These are phyloP conservation scores for Bauhinia variegata DNA, from an alignment of 306 rosid genomes.

Conservation along the genomic window DNA sequence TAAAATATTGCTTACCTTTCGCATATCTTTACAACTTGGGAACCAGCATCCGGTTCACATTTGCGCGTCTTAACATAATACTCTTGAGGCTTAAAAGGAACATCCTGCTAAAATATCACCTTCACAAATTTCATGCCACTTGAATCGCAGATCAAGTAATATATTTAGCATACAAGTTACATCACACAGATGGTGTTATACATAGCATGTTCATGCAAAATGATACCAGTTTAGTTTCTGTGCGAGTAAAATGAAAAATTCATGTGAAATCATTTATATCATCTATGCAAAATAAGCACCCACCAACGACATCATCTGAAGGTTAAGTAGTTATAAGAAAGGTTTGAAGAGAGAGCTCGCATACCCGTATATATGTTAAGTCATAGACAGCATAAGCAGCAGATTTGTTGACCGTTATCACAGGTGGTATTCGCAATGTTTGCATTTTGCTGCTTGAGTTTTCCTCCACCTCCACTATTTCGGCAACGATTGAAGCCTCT, in stretches of 20 bases:
- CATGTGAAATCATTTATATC: neutral
- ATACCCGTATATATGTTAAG: constrained; percentile 73
- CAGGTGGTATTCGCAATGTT: too few relatives aligned
- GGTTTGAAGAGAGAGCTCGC: constrained; percentile 2
- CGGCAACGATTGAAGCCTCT: constrained; percentile 84
- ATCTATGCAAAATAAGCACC: neutral
- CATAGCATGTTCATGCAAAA: neutral
- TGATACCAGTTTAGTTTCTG: too few relatives aligned
- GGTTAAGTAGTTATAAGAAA: neutral
- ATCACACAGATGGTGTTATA: too few relatives aligned
- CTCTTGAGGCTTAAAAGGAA: constrained; percentile 83
- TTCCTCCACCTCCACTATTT: constrained; percentile 87
- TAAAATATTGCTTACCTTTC: constrained; percentile 60
- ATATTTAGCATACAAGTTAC: too few relatives aligned
- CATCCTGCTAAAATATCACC: constrained; percentile 58
- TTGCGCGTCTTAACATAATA: constrained; percentile 70
- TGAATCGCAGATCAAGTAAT: neutral
- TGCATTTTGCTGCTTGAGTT: constrained; percentile 82
- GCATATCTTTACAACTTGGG: constrained; percentile 76
- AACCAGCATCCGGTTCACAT: constrained; percentile 83
- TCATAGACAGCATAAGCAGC: constrained; percentile 80
- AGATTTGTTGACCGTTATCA: constrained; percentile 73
- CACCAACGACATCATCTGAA: neutral
- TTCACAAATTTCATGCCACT: neutral
- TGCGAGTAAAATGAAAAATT: neutral